Evolutionary conservation across 2,329 filamentous ascomycete species (phyloP).

Genomic region (Colletotrichum brevisporum): DNA sequence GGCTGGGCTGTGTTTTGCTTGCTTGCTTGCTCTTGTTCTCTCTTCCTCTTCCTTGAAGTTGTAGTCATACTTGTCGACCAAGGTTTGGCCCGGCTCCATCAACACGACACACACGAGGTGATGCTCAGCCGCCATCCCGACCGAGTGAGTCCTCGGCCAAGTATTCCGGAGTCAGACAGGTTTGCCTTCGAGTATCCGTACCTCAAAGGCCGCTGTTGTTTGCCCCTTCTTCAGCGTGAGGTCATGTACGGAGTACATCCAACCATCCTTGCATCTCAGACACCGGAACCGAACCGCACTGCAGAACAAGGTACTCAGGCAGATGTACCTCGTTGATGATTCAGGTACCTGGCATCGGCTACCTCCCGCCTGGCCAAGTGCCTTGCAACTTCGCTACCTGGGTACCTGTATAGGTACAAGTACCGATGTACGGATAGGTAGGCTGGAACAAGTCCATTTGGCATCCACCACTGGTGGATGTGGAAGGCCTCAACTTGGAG

Average conservation of each 20-base stretch:
- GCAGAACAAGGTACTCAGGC: slow-evolving; percentile 28
- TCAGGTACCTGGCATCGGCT: not conserved
- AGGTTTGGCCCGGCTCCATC: slow-evolving; percentile 31
- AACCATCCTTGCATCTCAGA: slow-evolving; percentile 34
- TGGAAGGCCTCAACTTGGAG: slow-evolving; percentile 36
- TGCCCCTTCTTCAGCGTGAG: slow-evolving; percentile 36
- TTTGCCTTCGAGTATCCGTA: not conserved
- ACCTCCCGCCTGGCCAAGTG: not conserved
- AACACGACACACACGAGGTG: not conserved
- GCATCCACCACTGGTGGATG: slow-evolving; percentile 12
- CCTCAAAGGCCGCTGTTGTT: slow-evolving; percentile 4
- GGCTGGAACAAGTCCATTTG: not conserved
- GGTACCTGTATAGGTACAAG: too few species aligned
- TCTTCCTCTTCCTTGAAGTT: not conserved
- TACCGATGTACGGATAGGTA: too few species aligned
- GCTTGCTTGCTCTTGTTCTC: not conserved
- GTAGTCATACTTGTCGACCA: slow-evolving; percentile 13
- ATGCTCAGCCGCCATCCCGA: slow-evolving; percentile 11
- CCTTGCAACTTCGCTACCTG: too few species aligned
- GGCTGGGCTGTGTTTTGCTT: not conserved
- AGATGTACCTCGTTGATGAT: slow-evolving; percentile 6
- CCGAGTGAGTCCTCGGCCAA: slow-evolving; percentile 13
- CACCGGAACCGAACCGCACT: slow-evolving; percentile 18
- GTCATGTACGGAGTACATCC: slow-evolving; percentile 37
- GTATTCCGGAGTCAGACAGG: not conserved